Evolutionary conservation across 805 yeast species (phyloP).

Genomic region (Sungouiozyma intestinalis): DNA sequence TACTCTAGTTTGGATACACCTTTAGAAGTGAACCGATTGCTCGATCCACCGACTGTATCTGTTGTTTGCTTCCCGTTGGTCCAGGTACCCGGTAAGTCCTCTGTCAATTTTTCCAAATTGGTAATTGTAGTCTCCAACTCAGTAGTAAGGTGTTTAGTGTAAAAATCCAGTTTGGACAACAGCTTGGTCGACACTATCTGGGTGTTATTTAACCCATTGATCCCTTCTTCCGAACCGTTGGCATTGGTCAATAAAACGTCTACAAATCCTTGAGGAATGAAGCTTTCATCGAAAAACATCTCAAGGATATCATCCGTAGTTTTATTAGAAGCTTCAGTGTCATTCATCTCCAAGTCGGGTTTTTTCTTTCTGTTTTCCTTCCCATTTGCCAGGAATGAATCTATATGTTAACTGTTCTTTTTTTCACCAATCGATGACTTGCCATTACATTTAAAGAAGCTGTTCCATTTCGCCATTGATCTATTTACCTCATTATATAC

Average conservation of each 20-base stretch:
- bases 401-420: too few species aligned
- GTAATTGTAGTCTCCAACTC: conserved; percentile 43
- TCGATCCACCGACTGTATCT: not conserved
- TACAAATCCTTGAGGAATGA: conserved; percentile 53
- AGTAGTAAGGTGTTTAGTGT: conserved; percentile 46
- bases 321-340: conserved; percentile 3
- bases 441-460: too few species aligned
- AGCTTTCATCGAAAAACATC: conserved; percentile 61
- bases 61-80: conserved; percentile 2
- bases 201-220: conserved; percentile 28
- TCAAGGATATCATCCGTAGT: conserved; percentile 36
- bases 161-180: conserved; percentile 50
- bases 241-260: conserved; percentile 48
- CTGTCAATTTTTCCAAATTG: conserved; percentile 40
- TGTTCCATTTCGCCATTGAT: too few species aligned
- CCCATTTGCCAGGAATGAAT: too few species aligned
- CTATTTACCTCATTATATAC: not conserved
- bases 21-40: conserved; percentile 9
- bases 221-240: conserved; percentile 6
- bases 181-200: conserved; percentile 42
- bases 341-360: not conserved
- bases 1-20: conserved; percentile 54
- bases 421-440: too few species aligned
- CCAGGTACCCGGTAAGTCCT: conserved; percentile 36
- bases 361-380: not conserved